These are phyloP conservation scores for Aureobasidium sp. DNA, from an alignment of 2,329 filamentous ascomycete species.

Conservation along the genomic window DNA sequence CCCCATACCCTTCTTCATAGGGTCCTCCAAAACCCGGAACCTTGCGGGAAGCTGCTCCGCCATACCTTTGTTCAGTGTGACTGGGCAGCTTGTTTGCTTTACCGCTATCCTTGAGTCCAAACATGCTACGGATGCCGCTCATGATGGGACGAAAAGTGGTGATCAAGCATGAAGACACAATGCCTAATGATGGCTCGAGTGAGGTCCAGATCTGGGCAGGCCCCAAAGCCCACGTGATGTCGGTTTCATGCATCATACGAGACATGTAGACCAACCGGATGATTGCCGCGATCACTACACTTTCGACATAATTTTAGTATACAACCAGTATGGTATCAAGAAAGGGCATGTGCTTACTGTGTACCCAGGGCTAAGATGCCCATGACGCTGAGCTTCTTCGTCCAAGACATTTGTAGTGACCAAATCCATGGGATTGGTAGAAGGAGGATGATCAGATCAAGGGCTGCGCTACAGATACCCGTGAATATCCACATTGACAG, in stretches of 20 bases:
- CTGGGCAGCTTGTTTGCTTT: background rate
- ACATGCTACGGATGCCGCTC: background rate
- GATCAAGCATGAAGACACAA: background rate
- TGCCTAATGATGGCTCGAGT: background rate
- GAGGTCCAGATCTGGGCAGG: constrained; percentile 1
- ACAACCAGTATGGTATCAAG: background rate
- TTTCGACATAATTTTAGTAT: background rate
- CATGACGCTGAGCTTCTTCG: background rate
- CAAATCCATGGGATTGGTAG: background rate
- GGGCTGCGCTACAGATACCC: background rate
- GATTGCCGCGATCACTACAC: background rate
- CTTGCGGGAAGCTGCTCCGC: background rate
- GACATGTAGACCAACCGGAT: background rate
- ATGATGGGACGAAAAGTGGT: background rate
- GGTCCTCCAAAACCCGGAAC: no score
- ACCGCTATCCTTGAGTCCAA: background rate
- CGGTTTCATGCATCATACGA: background rate
- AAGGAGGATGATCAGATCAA: background rate
- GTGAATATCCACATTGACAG: background rate
- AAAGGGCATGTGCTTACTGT: background rate
- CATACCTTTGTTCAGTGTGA: background rate
- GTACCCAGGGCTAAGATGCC: background rate
- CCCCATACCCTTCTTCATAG: no score
- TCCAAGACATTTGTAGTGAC: background rate
- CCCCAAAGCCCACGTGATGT: background rate